A percentile compares a stretch with the other conserved stretches of the same genome.
These are phyloP conservation scores for Aspergillus affinis DNA, from an alignment of 495 filamentous ascomycete species.

Conservation along the genomic window DNA sequence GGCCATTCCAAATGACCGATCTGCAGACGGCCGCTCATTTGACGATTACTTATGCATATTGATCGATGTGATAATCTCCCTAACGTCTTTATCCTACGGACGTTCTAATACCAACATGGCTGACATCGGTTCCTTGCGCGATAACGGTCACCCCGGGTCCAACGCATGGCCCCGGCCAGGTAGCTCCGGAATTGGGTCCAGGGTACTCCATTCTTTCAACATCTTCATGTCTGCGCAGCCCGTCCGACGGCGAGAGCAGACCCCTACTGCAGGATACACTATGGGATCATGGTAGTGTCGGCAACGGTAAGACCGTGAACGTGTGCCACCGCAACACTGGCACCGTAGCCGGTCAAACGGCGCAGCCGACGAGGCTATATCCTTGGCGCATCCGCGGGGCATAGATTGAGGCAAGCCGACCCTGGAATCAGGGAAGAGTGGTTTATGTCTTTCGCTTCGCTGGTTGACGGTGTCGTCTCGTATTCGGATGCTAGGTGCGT, in stretches of 20 bases:
- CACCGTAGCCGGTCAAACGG: not conserved
- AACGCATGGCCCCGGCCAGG: not conserved
- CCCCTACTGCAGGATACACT: not conserved
- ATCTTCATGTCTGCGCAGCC: not conserved
- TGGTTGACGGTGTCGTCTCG: not conserved
- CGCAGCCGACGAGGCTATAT: not conserved
- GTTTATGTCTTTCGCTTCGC: not conserved
- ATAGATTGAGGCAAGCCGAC: not conserved
- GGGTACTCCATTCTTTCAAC: not conserved
- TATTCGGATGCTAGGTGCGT: not conserved
- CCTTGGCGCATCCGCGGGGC: not conserved
- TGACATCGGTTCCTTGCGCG: not conserved
- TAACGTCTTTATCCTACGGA: not conserved
- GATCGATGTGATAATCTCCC: not conserved
- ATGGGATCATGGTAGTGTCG: not conserved
- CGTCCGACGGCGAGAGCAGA: not conserved
- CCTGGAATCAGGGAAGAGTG: not conserved
- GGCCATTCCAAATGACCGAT: not conserved
- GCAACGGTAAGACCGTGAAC: not conserved
- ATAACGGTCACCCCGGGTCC: not conserved
- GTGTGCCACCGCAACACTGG: not conserved
- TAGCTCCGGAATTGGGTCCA: not conserved
- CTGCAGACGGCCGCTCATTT: not conserved
- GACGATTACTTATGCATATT: not conserved
- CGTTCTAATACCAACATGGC: not conserved